phyloP scores from a whole-genome alignment of 2,329 filamentous ascomycete genomes.

The Venturia aucupariae region DNA sequence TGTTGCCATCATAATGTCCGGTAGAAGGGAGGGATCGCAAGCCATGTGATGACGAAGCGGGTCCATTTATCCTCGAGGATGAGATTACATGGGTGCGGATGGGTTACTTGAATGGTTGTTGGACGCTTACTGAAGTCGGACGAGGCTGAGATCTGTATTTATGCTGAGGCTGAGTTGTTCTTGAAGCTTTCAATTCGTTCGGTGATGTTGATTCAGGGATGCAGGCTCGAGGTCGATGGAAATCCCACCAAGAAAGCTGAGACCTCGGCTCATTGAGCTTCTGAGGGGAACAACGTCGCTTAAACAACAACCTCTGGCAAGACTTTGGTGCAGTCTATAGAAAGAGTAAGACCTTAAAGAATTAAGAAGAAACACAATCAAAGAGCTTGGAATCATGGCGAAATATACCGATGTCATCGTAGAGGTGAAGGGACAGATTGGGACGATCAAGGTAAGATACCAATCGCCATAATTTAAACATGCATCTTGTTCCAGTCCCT shows the following conservation, averaged over 20 bases:
- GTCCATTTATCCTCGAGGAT: neutral
- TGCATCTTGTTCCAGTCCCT: neutral
- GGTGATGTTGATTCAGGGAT: neutral
- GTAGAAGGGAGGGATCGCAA: neutral
- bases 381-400: slow-evolving; percentile 7
- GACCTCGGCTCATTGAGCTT: neutral
- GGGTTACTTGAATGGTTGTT: neutral
- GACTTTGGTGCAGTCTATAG: no score
- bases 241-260: neutral
- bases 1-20: neutral
- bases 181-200: no score
- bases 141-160: slow-evolving; percentile 1
- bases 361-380: no score
- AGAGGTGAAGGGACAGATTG: slow-evolving; percentile 35
- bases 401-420: slow-evolving; percentile 36
- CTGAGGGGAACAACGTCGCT: neutral
- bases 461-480: neutral
- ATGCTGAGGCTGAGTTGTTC: neutral
- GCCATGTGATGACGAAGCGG: neutral
- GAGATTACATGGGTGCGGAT: neutral
- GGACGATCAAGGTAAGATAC: slow-evolving; percentile 35
- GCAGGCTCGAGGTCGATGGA: neutral
- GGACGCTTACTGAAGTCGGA: neutral
- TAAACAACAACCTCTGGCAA: neutral
- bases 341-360: no score